Evolutionary conservation across 148 eudicot species (phyloP).

Genomic region (Rhododendron molle): DNA sequence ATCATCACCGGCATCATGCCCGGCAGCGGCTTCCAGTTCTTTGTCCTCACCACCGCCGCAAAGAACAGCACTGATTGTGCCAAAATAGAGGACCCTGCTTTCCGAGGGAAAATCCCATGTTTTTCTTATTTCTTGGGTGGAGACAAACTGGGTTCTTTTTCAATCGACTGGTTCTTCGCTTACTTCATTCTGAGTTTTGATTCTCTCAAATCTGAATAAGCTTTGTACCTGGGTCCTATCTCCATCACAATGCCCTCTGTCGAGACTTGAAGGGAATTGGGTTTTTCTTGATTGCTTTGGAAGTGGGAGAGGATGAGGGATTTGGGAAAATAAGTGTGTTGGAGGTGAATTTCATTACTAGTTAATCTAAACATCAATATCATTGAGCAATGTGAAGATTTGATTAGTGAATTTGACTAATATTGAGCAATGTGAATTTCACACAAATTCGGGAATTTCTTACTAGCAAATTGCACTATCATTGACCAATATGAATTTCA

Average conservation of each 20-base stretch:
- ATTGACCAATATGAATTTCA: too few species aligned
- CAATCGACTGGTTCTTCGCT: slow-evolving; percentile 1
- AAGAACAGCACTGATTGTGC: slow-evolving; percentile 92
- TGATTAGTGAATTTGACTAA: too few species aligned
- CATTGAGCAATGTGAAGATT: too few species aligned
- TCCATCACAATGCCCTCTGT: slow-evolving; percentile 38
- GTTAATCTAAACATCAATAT: too few species aligned
- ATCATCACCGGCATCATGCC: slow-evolving; percentile 32
- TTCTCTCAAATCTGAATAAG: slow-evolving; percentile 67
- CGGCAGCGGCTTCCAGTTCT: slow-evolving; percentile 57
- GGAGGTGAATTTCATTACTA: too few species aligned
- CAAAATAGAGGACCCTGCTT: slow-evolving; percentile 39
- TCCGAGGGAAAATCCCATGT: slow-evolving; percentile 28
- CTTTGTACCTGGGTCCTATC: slow-evolving; percentile 72
- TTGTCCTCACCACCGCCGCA: slow-evolving; percentile 53
- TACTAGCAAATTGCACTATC: too few species aligned
- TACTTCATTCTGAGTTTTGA: slow-evolving; percentile 42
- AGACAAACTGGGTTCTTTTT: slow-evolving; percentile 22
- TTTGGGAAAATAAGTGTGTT: slow-evolving; percentile 9
- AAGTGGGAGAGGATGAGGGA: slow-evolving; percentile 34
- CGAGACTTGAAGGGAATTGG: slow-evolving; percentile 19
- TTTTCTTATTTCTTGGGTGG: slow-evolving; percentile 61
- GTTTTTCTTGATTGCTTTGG: slow-evolving; percentile 11
- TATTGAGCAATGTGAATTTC: too few species aligned
- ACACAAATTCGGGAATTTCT: too few species aligned